Conservation (phyloP, 495 filamentous ascomycete species). For the Daldinia bambusicola region DNA sequence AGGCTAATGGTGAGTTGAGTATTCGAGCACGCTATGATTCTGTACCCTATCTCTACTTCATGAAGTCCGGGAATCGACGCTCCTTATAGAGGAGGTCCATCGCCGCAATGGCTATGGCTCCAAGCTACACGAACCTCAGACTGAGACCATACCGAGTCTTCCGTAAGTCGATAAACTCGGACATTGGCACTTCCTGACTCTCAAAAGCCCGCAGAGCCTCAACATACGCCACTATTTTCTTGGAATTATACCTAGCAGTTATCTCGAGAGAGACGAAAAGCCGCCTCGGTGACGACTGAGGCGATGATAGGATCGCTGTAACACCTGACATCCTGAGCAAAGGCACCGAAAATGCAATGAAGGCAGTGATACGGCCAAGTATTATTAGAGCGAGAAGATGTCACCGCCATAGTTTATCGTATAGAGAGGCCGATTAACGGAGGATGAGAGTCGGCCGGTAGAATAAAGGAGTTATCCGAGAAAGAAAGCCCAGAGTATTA, state of each 20-base stretch:
- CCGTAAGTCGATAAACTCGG: neutral
- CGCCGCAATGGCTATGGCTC: conserved; percentile 5
- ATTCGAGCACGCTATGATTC: conserved; percentile 12
- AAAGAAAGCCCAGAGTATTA: conserved; percentile 10
- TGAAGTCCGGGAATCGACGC: conserved; percentile 4
- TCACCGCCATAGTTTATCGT: conserved; percentile 17
- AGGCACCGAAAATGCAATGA: conserved; percentile 10
- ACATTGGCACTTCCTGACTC: neutral
- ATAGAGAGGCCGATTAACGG: conserved; percentile 15
- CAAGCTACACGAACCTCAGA: conserved; percentile 12
- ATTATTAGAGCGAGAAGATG: conserved; percentile 7
- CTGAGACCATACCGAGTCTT: conserved; percentile 3
- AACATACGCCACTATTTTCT: conserved; percentile 1
- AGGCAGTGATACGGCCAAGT: conserved; percentile 26
- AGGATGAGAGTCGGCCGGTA: conserved; percentile 4
- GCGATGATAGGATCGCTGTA: conserved; percentile 41
- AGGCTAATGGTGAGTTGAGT: conserved; percentile 3
- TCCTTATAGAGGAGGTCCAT: conserved; percentile 31
- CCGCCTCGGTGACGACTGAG: conserved; percentile 36
- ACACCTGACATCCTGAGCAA: conserved; percentile 29
- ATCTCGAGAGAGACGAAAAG: conserved; percentile 12
- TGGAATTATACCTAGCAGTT: conserved; percentile 2
- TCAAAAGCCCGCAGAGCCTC: conserved; percentile 32
- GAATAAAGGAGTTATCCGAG: conserved; percentile 4
- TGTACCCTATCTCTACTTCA: conserved; percentile 13